These are phyloP conservation scores for Cryptosporidium felis DNA, from an alignment of 169 alveolate species.

Conservation along the genomic window DNA sequence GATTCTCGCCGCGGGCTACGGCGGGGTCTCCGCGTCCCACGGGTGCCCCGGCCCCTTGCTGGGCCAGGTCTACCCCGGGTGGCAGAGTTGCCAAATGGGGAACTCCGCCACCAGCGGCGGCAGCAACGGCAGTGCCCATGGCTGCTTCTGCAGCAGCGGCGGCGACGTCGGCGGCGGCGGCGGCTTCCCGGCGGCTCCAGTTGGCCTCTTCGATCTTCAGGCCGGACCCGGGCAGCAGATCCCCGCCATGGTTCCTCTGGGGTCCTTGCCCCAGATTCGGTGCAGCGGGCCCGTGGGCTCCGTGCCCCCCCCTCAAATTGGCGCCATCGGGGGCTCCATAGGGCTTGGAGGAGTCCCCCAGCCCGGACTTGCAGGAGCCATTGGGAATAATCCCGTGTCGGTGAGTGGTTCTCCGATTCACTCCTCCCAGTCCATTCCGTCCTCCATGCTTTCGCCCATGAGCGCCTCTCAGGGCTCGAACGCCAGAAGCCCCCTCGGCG, in stretches of 20 bases:
- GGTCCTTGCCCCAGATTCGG: neutral
- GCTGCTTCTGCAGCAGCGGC: no score
- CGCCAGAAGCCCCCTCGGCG: neutral
- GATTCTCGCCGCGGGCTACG: conserved; percentile 10
- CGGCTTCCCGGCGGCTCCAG: neutral
- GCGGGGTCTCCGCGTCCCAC: neutral
- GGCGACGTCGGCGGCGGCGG: no score
- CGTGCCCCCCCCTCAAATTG: neutral
- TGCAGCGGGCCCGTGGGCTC: neutral
- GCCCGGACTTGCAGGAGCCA: neutral
- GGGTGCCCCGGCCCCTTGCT: neutral
- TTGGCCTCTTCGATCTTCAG: neutral
- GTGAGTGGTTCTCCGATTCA: conserved; percentile 16
- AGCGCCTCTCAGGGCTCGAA: neutral
- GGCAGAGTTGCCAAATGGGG: no score
- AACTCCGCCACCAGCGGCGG: no score
- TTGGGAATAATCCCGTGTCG: neutral
- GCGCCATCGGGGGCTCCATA: neutral
- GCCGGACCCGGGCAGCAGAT: neutral
- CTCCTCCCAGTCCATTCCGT: conserved; percentile 48
- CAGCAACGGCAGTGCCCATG: no score
- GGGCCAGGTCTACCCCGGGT: neutral
- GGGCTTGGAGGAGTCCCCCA: neutral
- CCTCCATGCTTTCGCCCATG: conserved; percentile 57
- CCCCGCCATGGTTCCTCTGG: conserved; percentile 42